These are phyloP conservation scores for Aspergillus sp. DNA, from an alignment of 2,329 filamentous ascomycete genomes.

Conservation along the genomic window DNA sequence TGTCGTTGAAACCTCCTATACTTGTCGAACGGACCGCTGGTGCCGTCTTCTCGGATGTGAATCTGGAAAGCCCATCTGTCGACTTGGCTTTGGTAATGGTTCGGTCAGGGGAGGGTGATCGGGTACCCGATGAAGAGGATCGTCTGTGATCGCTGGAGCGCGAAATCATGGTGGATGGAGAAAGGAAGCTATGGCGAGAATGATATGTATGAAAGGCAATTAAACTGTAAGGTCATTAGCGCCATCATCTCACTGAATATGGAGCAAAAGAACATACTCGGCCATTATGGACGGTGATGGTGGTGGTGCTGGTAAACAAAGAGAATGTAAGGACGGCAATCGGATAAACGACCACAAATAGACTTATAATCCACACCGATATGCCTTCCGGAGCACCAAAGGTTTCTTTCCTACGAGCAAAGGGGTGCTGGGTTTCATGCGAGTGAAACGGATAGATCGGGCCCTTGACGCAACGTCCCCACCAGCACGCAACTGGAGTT, in stretches of 20 bases:
- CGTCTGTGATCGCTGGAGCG: constrained; percentile 29
- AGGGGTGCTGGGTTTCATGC: constrained; percentile 8
- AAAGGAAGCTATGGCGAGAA: constrained; percentile 26
- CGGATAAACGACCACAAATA: constrained; percentile 6
- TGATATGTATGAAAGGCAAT: constrained; percentile 33
- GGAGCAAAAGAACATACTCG: constrained; percentile 25
- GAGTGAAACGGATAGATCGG: constrained; percentile 8
- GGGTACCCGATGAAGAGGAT: constrained; percentile 29
- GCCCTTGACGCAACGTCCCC: constrained; percentile 13
- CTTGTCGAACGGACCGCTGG: constrained; percentile 17
- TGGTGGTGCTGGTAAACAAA: constrained; percentile 13
- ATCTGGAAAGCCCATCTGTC: constrained; percentile 33
- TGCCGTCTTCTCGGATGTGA: constrained; percentile 20
- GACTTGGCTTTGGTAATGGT: constrained; percentile 39
- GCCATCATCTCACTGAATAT: not conserved
- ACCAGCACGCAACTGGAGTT: constrained; percentile 16
- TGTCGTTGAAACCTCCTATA: constrained; percentile 26
- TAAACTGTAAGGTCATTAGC: constrained; percentile 22
- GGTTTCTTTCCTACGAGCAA: constrained; percentile 3
- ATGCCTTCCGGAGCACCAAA: constrained; percentile 9
- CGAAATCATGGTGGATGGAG: constrained; percentile 31
- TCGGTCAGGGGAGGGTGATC: constrained; percentile 27
- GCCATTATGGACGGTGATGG: constrained; percentile 28
- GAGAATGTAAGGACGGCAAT: constrained; percentile 3
- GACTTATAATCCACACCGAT: not conserved